Percentiles rank a stretch among this genome's conserved stretches.
phyloP scores from a whole-genome alignment of 352 stramenopile genomes.

The Phytophthora hibernalis region DNA sequence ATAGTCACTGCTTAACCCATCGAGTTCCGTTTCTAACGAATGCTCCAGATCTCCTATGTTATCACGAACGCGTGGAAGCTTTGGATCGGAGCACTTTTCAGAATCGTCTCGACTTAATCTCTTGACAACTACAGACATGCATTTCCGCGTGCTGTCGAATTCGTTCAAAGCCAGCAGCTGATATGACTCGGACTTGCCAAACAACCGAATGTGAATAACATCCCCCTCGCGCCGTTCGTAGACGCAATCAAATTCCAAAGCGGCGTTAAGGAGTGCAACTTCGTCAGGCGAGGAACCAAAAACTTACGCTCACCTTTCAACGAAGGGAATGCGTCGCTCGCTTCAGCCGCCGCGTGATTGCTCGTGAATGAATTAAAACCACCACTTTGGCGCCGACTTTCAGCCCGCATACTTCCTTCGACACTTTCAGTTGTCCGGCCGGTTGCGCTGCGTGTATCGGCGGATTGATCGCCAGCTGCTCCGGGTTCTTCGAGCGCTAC shows the following conservation, averaged over 20 bases:
- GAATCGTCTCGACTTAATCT: slow-evolving; percentile 35
- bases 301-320: slow-evolving; percentile 55
- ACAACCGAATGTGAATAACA: slow-evolving; percentile 80
- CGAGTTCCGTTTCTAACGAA: slow-evolving; percentile 27
- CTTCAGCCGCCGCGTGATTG: slow-evolving; percentile 32
- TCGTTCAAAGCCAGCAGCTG: slow-evolving; percentile 85
- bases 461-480: slow-evolving; percentile 3
- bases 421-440: slow-evolving; percentile 25
- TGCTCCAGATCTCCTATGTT: slow-evolving; percentile 42
- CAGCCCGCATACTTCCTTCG: slow-evolving; percentile 31
- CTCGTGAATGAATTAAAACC: slow-evolving; percentile 34
- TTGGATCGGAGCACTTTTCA: neutral
- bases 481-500: slow-evolving; percentile 58
- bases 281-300: slow-evolving; percentile 87
- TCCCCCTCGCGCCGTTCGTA: slow-evolving; percentile 82
- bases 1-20: slow-evolving; percentile 22
- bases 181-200: slow-evolving; percentile 77
- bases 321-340: slow-evolving; percentile 39
- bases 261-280: slow-evolving; percentile 80
- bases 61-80: slow-evolving; percentile 17
- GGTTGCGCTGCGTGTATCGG: slow-evolving; percentile 16
- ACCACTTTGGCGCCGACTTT: slow-evolving; percentile 28
- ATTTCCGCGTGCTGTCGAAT: slow-evolving; percentile 89
- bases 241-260: slow-evolving; percentile 81
- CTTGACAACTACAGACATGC: slow-evolving; percentile 86